Evolutionary conservation across 2,329 filamentous ascomycete species (phyloP).

Genomic region (Fusarium azukiicola): DNA sequence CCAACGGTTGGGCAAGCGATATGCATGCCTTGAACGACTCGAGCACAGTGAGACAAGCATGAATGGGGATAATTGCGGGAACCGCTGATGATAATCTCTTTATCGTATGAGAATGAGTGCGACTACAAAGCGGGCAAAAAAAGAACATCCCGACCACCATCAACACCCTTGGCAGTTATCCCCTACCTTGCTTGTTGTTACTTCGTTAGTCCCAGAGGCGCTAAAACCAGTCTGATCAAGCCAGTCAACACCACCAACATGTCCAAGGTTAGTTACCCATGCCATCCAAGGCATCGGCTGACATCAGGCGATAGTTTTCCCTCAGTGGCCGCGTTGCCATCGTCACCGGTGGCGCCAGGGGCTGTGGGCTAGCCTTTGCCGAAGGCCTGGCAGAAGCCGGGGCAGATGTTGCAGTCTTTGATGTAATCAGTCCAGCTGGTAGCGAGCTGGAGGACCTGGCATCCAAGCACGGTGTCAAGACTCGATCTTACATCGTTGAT

Average conservation of each 20-base stretch:
- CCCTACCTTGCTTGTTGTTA: slow-evolving; percentile 2
- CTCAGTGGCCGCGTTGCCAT: slow-evolving; percentile 68
- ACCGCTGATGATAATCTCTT: neutral
- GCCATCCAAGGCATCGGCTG: neutral
- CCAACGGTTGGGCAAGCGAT: neutral
- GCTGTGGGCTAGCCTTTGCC: slow-evolving; percentile 81
- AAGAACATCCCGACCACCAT: slow-evolving; percentile 2
- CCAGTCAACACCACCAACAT: neutral
- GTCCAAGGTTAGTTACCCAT: slow-evolving; percentile 18
- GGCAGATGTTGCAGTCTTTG: slow-evolving; percentile 77
- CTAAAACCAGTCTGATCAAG: neutral
- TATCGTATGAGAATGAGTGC: slow-evolving; percentile 17
- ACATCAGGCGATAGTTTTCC: slow-evolving; percentile 64
- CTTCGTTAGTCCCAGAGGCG: neutral
- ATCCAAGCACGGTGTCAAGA: slow-evolving; percentile 65
- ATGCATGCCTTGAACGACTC: slow-evolving; percentile 1
- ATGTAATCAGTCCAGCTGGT: slow-evolving; percentile 74
- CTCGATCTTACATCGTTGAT: slow-evolving; percentile 74
- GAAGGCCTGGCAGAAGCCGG: slow-evolving; percentile 79
- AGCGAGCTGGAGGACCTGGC: slow-evolving; percentile 68
- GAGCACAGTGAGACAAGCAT: neutral
- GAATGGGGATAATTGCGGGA: slow-evolving; percentile 6
- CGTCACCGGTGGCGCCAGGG: slow-evolving; percentile 75
- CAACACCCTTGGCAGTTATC: slow-evolving; percentile 1
- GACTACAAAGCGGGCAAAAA: slow-evolving; percentile 6